Evolutionary conservation across 148 eudicot species (phyloP).

Genomic region (Oxyria digyna): DNA sequence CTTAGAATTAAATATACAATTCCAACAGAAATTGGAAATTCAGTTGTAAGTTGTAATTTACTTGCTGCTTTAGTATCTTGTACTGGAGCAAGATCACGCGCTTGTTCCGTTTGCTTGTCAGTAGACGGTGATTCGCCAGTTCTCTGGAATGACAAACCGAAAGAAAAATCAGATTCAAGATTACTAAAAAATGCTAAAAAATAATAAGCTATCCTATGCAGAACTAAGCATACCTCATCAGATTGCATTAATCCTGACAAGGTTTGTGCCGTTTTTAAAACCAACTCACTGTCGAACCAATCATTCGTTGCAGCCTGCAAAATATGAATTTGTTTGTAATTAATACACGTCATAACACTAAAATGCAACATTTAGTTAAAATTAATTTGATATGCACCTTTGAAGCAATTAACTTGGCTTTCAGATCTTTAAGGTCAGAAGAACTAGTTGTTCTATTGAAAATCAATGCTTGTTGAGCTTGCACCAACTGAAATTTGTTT

Average conservation of each 20-base stretch:
- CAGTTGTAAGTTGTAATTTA: constrained; percentile 17
- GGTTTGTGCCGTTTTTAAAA: constrained; percentile 18
- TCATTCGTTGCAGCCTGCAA: constrained; percentile 33
- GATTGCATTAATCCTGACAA: constrained; percentile 10
- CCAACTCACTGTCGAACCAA: constrained; percentile 23
- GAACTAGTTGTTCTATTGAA: constrained; percentile 42
- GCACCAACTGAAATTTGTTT: constrained; percentile 48
- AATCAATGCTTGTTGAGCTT: constrained; percentile 42
- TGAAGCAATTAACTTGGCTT: constrained; percentile 35
- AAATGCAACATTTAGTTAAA: background rate
- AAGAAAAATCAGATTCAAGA: background rate
- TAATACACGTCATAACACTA: background rate
- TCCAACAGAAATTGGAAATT: background rate
- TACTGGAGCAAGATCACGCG: constrained; percentile 14
- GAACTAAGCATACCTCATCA: constrained; percentile 18
- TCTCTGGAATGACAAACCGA: constrained; percentile 2
- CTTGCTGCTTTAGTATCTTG: constrained; percentile 27
- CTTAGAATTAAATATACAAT: background rate
- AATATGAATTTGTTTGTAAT: background rate
- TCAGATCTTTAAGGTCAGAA: constrained; percentile 57
- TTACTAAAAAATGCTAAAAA: no score
- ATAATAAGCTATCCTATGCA: no score
- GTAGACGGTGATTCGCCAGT: constrained; percentile 17
- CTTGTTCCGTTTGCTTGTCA: constrained; percentile 15
- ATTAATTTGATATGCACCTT: constrained; percentile 33